Conservation (phyloP, 192 early-diverging fungal species). For the Chytriomyces sp. region DNA sequence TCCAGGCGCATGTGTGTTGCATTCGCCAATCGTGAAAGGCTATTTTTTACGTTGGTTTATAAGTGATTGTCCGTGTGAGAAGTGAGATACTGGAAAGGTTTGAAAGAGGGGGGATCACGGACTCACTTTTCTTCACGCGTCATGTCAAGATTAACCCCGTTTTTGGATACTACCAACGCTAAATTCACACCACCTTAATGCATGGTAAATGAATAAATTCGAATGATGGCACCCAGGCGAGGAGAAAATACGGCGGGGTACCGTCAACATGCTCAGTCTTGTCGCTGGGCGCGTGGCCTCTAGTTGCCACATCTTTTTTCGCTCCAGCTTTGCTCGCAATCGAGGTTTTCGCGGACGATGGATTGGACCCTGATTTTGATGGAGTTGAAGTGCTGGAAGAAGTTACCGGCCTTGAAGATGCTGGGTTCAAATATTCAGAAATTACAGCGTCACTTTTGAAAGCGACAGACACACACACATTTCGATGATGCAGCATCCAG, state of each 20-base stretch:
- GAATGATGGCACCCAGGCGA: neutral
- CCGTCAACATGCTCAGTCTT: neutral
- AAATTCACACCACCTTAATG: slow-evolving; percentile 4
- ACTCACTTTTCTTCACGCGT: slow-evolving; percentile 3
- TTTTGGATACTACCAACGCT: slow-evolving; percentile 13
- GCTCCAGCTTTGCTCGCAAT: neutral
- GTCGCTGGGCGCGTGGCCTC: neutral
- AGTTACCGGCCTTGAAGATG: neutral
- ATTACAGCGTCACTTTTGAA: neutral
- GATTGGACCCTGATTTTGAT: neutral
- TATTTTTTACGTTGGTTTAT: neutral
- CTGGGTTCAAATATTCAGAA: neutral
- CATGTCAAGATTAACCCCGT: slow-evolving; percentile 5
- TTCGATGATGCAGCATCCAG: neutral
- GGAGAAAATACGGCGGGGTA: neutral
- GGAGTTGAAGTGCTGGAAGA: too few species aligned
- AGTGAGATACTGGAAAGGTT: neutral
- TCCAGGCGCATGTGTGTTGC: slow-evolving; percentile 31
- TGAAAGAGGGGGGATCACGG: neutral
- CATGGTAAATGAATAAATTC: neutral
- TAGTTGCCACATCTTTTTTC: neutral
- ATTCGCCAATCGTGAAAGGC: neutral
- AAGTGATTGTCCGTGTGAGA: neutral
- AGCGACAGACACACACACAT: neutral
- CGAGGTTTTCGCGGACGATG: neutral